Base-by-base conservation (phyloP, 2,329 filamentous ascomycete species). In the Fusarium mexicanum region DNA sequence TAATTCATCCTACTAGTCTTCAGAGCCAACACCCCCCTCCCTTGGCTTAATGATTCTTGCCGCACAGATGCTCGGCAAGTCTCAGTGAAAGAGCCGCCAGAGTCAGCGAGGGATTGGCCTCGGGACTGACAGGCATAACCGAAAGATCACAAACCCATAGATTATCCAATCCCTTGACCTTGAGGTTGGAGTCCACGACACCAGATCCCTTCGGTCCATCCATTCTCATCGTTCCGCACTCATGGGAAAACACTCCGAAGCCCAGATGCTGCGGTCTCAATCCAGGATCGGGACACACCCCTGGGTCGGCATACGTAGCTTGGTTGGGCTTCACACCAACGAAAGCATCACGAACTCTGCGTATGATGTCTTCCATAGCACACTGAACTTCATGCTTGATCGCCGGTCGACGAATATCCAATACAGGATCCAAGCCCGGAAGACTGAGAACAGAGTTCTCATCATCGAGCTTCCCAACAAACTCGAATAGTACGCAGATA, bases 151-250 rank as follows among this genome's bases (percentile, higher is more conserved):
- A 75, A 4, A 70, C 38, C 72, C 72, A 75, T 0, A 75, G 16
- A 16, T 75, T 75, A 10, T 67, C 59, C 2, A 75, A 2, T 0
- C 64, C 68, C 40, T 75, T 72, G 2, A 75, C 68, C 44, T 70
- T 64, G 4, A 75, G 48, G 8, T 75, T 26, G 0, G 47, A 29
- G 17, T 75, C 69, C 0, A 75, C 72, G 1, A 74, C 72, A 0
- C 72, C 72, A 8, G 38, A 2, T 0, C 62, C 47, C 0, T 59
- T 51, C 0, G 71, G 71, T 0, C 69, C 64, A 26, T 70, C 72
- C 72, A 75, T 75, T 9, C 72, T 51, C 72, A 75, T 75, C 0
- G 72, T 75, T 31, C 72, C 72, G 2, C 72, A 64, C 14, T 75
- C 72, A 10, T 75, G 71, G 4, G 71, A 74, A 12, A 75, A 75